phyloP scores from a whole-genome alignment of 768 basidiomycete species.

The Lepiota venenata region DNA sequence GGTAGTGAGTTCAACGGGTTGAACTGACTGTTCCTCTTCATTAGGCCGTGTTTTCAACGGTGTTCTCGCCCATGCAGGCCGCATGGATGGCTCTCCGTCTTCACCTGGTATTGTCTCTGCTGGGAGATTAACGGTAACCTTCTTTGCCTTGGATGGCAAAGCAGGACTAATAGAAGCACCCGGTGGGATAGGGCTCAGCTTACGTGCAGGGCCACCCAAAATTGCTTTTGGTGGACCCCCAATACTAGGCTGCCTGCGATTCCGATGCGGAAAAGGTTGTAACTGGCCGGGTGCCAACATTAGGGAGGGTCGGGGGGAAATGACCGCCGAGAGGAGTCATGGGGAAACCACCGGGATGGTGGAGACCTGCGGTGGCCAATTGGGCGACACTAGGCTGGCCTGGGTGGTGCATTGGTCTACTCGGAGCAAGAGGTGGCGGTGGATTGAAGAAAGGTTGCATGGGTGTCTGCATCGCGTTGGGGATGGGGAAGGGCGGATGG shows the following conservation, averaged over 20 bases:
- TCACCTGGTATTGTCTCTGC: constrained; percentile 54
- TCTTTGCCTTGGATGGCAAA: constrained; percentile 57
- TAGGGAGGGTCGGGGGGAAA: constrained; percentile 51
- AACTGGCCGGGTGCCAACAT: constrained; percentile 37
- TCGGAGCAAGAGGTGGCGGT: constrained; percentile 46
- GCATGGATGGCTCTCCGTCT: constrained; percentile 37
- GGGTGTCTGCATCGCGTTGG: constrained; percentile 60
- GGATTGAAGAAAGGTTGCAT: constrained; percentile 67
- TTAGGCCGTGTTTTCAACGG: constrained; percentile 38
- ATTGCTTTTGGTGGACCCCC: constrained; percentile 89
- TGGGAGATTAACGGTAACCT: constrained; percentile 67
- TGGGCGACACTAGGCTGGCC: constrained; percentile 61
- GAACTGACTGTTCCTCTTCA: constrained; percentile 13
- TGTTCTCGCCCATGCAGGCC: constrained; percentile 58
- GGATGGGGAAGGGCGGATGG: constrained; percentile 51
- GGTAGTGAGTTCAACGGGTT: constrained; percentile 35
- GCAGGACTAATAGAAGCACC: constrained; percentile 25
- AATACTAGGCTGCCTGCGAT: constrained; percentile 53
- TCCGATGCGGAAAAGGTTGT: constrained; percentile 55
- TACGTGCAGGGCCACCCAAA: constrained; percentile 76
- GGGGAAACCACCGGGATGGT: constrained; percentile 44
- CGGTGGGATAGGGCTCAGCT: constrained; percentile 63
- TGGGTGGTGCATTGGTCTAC: constrained; percentile 52
- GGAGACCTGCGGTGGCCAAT: constrained; percentile 57
- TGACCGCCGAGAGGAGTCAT: constrained; percentile 60